Evolutionary conservation across 192 early-diverging fungal species (phyloP).

Genomic region (Coemansia sp.): DNA sequence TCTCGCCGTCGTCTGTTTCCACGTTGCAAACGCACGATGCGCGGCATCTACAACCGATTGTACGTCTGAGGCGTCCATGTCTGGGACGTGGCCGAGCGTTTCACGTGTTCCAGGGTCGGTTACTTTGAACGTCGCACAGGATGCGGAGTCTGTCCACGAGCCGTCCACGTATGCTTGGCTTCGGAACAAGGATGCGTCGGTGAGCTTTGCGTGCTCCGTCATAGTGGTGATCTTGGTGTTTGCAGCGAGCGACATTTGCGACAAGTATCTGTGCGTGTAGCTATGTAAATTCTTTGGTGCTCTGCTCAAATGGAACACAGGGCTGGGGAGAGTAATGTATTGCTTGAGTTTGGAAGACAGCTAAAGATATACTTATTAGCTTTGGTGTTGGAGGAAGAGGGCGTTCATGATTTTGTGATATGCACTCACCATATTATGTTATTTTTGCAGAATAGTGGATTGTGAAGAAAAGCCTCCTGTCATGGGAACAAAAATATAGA

Average conservation of each 20-base stretch:
- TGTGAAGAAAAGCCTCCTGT: no score
- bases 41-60: constrained; percentile 61
- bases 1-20: constrained; percentile 66
- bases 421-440: no score
- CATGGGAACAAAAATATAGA: no score
- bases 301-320: not conserved
- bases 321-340: not conserved
- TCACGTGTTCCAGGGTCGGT: constrained; percentile 64
- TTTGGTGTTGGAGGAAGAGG: not conserved
- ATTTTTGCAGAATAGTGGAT: no score
- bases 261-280: not conserved
- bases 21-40: constrained; percentile 56
- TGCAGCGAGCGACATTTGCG: constrained; percentile 3
- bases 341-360: constrained; percentile 3
- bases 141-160: constrained; percentile 55
- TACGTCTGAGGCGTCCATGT: constrained; percentile 65
- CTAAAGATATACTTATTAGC: not conserved
- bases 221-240: constrained; percentile 11
- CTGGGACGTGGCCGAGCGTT: constrained; percentile 63
- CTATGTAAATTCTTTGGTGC: not conserved
- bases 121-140: constrained; percentile 56
- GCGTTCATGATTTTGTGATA: no score
- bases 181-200: constrained; percentile 60
- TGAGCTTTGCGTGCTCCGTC: constrained; percentile 56
- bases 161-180: constrained; percentile 60